Percentiles rank a stretch among this genome's conserved stretches.
Evolutionary conservation across 192 early-diverging fungal species (phyloP).

Genomic region (Backusella tuberculispora): DNA sequence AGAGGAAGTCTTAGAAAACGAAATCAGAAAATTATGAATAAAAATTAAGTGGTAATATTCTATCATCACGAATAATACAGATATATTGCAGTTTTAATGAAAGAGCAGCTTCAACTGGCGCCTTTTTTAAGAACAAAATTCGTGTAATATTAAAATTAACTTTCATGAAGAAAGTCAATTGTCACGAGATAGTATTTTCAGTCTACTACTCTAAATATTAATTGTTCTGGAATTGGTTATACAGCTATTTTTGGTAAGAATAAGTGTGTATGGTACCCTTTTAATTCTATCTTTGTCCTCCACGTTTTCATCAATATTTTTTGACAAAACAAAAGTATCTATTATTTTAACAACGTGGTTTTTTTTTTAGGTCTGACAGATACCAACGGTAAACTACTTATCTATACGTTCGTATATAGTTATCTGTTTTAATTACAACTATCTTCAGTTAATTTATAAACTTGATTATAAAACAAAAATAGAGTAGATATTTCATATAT

Average conservation of each 20-base stretch:
- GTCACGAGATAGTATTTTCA: conserved; percentile 3
- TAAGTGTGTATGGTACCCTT: neutral
- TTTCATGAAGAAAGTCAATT: conserved; percentile 4
- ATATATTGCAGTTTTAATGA: neutral
- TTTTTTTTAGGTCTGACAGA: conserved; percentile 14
- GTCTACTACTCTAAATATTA: neutral
- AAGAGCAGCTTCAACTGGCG: neutral
- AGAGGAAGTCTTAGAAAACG: no score
- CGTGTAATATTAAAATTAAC: neutral
- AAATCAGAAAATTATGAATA: neutral
- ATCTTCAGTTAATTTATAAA: neutral
- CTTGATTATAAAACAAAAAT: neutral
- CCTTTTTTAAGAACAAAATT: neutral
- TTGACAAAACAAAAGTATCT: conserved; percentile 5
- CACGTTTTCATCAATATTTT: conserved; percentile 6
- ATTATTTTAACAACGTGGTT: conserved; percentile 19
- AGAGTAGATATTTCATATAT: no score
- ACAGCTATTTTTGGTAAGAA: neutral
- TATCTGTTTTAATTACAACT: conserved; percentile 5
- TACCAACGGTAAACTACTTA: neutral
- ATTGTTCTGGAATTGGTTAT: conserved; percentile 9
- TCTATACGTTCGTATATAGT: conserved; percentile 1
- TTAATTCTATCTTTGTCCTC: neutral
- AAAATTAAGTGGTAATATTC: neutral
- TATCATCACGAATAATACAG: neutral